Evolutionary conservation across 139 green algal genomes (phyloP).

Genomic region (Spirogloea muscicola): DNA sequence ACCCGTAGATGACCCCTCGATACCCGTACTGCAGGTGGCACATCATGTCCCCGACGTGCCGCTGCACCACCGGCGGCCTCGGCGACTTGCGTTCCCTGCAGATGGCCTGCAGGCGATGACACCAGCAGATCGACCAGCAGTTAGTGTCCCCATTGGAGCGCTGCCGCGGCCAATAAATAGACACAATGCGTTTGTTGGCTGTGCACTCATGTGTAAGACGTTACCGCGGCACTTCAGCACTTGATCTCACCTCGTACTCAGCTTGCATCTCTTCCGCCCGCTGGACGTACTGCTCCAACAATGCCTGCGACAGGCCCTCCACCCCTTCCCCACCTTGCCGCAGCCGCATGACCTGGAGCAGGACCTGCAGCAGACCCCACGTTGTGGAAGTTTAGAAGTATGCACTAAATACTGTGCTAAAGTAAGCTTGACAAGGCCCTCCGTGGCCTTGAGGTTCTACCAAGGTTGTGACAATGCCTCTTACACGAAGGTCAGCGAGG

Average conservation of each 20-base stretch:
- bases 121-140: too few relatives aligned
- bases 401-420: conserved; percentile 1
- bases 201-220: too few relatives aligned
- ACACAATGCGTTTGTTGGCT: too few relatives aligned
- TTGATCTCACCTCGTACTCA: conserved; percentile 15
- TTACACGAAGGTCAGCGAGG: neutral
- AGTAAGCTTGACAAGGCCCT: neutral
- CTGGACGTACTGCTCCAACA: conserved; percentile 34
- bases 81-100: neutral
- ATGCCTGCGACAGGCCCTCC: conserved; percentile 7
- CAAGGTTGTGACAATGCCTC: conserved; percentile 25
- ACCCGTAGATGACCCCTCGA: conserved; percentile 61
- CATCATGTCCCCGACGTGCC: conserved; percentile 48
- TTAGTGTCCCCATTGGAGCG: too few relatives aligned
- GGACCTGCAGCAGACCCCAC: neutral
- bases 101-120: neutral
- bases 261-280: conserved; percentile 19
- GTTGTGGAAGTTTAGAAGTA: neutral
- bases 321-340: neutral
- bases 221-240: too few relatives aligned
- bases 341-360: conserved; percentile 19
- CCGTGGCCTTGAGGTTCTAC: neutral
- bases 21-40: conserved; percentile 55
- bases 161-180: too few relatives aligned
- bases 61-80: conserved; percentile 10